Conservation (phyloP, 2,329 filamentous ascomycete species). For the Fusarium denticulatum region DNA sequence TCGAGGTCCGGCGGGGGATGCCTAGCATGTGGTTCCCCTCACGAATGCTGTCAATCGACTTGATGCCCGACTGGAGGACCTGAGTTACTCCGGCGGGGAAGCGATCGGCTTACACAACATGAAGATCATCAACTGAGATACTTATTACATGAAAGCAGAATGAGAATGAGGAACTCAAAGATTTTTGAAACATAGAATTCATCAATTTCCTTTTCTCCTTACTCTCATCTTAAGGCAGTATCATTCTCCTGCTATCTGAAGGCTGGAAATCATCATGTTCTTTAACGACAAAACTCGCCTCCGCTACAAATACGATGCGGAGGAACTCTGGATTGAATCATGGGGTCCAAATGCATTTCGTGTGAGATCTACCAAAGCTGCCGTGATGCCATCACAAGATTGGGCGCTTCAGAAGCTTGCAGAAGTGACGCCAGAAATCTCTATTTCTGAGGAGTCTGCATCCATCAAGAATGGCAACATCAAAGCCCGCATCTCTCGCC, state of each 20-base stretch:
- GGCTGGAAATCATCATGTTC: background rate
- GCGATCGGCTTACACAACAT: conserved; percentile 7
- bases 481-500: conserved; percentile 41
- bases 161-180: background rate
- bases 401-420: conserved; percentile 9
- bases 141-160: background rate
- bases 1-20: conserved; percentile 6
- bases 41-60: background rate
- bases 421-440: background rate
- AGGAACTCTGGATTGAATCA: conserved; percentile 16
- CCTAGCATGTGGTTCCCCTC: background rate
- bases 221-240: background rate
- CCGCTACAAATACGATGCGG: conserved; percentile 10
- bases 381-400: conserved; percentile 1
- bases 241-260: background rate
- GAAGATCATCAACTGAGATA: background rate
- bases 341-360: conserved; percentile 16
- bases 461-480: conserved; percentile 44
- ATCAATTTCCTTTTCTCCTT: too few relatives aligned
- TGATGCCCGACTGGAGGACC: conserved; percentile 8
- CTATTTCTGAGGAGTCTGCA: background rate
- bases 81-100: conserved; percentile 22
- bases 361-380: conserved; percentile 3
- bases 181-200: background rate
- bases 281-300: conserved; percentile 15